Evolutionary conservation across 2,329 filamentous ascomycete genomes (phyloP), one percentile per base, ranked within the genome.

Genomic region (Cladorrhinum sp.): DNA sequence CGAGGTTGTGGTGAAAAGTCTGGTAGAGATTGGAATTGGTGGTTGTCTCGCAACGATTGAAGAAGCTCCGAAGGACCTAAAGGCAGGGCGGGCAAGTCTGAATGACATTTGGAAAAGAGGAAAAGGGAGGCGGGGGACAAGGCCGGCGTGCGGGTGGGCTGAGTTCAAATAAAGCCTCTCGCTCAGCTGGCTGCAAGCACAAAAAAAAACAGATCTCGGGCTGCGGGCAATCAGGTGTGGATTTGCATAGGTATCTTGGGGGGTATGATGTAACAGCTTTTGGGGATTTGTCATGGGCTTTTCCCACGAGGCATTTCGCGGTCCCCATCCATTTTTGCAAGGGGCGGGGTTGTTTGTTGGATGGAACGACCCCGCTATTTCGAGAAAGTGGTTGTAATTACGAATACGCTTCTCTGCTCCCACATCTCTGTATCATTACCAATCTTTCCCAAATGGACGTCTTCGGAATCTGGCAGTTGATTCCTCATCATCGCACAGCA

Each of bases 1-100:
- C 63, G 64, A 67, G n/a, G 72, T 74, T 46, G 73, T 70, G 57
- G 75, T 74, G 64, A 79, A 78, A 46, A 61, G 61, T 64, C 71
- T 73, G 65, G 65, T 70, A 64, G 66, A 66, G n/a, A 65, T 36
- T 50, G 58, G 58, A 39, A 42, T 28, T 33, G 54, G 16, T 26
- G 20, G 42, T 20, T 46, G 42, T 21, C 53, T 46, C 30, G 50
- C 2, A 18, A 60, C 46, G 55, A 59, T 54, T 53, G 59, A 55
- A 5, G 58, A 57, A 52, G 60, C 59, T 64, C 62, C 54, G 49
- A 67, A 49, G 48, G 61, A 57, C 33, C 46, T 59, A 46, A 60
- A 60, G 33, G 60, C 59, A 46, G 64, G 57, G 57, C 60, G 57
- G 3, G 64, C 54, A 2, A 65, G 50, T 62, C 64, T 60, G 58